These are phyloP conservation scores for Claviceps humidiphila DNA, from an alignment of 2,329 filamentous ascomycete genomes.

Conservation along the genomic window DNA sequence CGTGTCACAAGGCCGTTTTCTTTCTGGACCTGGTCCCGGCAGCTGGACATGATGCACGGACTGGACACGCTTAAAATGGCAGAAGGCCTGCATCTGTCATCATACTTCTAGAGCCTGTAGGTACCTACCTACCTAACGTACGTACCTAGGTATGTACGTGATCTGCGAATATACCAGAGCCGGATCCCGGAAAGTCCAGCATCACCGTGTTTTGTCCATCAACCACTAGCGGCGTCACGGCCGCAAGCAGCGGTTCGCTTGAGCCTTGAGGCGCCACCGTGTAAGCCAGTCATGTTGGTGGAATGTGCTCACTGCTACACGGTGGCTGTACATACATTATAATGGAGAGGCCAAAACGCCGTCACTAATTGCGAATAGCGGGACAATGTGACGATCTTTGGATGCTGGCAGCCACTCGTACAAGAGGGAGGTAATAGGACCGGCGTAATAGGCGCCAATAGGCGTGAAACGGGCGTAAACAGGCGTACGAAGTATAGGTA, in stretches of 20 bases:
- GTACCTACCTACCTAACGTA: not conserved
- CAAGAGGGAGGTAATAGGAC: not conserved
- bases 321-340: not conserved
- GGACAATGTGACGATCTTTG: not conserved
- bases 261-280: not conserved
- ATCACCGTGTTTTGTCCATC: not conserved
- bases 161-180: slow-evolving; percentile 4
- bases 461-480: too few species aligned
- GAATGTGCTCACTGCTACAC: too few species aligned
- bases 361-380: not conserved
- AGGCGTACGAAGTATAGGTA: too few species aligned
- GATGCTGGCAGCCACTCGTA: not conserved
- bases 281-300: not conserved
- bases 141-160: too few species aligned
- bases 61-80: slow-evolving; percentile 6
- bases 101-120: too few species aligned
- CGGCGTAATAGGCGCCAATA: too few species aligned
- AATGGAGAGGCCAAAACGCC: not conserved
- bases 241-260: slow-evolving; percentile 8
- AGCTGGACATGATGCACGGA: not conserved
- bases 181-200: slow-evolving; percentile 7
- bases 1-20: not conserved
- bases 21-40: not conserved
- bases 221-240: not conserved
- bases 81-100: slow-evolving; percentile 8